Evolutionary conservation across 2,329 filamentous ascomycete genomes (phyloP), one percentile per base, ranked within the genome.

Genomic region (Cercospora beticola): DNA sequence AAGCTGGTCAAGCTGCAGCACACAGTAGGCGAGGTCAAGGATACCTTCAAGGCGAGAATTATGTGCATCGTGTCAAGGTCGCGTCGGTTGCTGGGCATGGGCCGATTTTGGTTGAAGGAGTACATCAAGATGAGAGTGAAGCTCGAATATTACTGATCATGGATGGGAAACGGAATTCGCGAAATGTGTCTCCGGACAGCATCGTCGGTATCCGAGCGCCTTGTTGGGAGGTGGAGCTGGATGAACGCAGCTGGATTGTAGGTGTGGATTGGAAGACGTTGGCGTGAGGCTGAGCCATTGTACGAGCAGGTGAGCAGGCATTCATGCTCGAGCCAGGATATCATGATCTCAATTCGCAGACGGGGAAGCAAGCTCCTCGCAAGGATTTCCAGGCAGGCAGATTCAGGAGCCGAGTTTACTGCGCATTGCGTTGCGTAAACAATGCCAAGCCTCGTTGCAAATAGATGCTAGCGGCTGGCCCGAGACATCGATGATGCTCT

Each of bases 181-280:
- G 78, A 0, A 74, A 70, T 30, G 65, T 77, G 0, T 62, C 1
- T n/a, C 14, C 33, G 23, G 75, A 75, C 9, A 73, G 71, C 67
- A 62, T 79, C 1, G 72, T 83, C 6, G 79, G 79, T 0, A 67
- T 83, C 6, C 73, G 79, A 61, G 74, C 79, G 56, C 82, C 82
- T 16, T 74, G 76, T 43, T 83, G 82, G 82, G 77, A 81, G 52
- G 75, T 83, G 9, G 74, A 78, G 63, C 65, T 82, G 26, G 73
- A 74, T 0, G 77, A 74, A 2, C 68, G 73, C 62, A 77, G 49
- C 36, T 83, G 81, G 80, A 68, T 74, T 12, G 78, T 83, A 16
- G 82, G 76, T 58, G 80, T 82, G 23, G 81, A 83, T 62, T 84
- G 82, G 82, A 74, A 72, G 62, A 57, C 62, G 31, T 43, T 67